phyloP scores from a whole-genome alignment of 2,329 filamentous ascomycete genomes.

The Meredithiella fracta region DNA sequence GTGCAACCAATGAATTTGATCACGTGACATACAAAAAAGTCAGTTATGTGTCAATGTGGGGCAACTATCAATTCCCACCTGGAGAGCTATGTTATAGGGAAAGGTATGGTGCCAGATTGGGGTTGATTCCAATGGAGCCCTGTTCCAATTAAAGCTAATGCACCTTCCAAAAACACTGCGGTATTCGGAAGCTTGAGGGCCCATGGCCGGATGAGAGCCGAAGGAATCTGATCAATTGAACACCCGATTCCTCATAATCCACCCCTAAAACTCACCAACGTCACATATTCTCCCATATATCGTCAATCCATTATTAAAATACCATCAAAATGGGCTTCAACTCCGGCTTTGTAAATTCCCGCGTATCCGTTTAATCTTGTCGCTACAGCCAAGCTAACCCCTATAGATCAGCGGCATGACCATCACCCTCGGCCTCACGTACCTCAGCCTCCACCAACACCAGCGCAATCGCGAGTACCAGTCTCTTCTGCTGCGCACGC shows the following conservation, averaged over 20 bases:
- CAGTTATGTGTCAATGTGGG: background rate
- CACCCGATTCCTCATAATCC: background rate
- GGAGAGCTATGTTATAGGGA: background rate
- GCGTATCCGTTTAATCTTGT: background rate
- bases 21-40: background rate
- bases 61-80: background rate
- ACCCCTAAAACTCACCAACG: background rate
- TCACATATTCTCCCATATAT: background rate
- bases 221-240: background rate
- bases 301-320: background rate
- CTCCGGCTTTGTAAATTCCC: conserved; percentile 50
- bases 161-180: background rate
- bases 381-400: background rate
- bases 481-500: conserved; percentile 38
- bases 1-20: background rate
- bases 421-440: conserved; percentile 56
- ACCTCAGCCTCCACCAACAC: conserved; percentile 54
- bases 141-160: background rate
- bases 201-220: background rate
- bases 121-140: background rate
- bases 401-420: conserved; percentile 56
- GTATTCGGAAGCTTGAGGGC: background rate
- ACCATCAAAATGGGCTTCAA: conserved; percentile 49
- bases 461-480: conserved; percentile 48
- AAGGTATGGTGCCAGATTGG: background rate